Evolutionary conservation across 2,329 filamentous ascomycete species (phyloP), one percentile per base, ranked within the genome.

Genomic region (Pseudogymnoascus sp.): DNA sequence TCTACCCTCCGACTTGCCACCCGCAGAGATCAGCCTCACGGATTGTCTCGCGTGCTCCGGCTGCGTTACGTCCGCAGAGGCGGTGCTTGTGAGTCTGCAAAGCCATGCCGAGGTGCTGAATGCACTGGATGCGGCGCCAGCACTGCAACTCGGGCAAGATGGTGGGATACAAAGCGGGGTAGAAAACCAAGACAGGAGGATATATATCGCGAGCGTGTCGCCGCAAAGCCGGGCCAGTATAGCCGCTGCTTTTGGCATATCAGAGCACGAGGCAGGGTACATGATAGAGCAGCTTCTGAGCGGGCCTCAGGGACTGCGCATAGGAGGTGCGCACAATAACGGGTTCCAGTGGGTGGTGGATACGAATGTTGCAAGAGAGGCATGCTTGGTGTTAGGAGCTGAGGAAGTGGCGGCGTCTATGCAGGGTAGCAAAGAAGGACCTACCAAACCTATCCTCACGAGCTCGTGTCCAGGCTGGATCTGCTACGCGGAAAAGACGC

Each of bases 401-500:
- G 85, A 91, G 38, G 90, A 95, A 73, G 86, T 89, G 7, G 76
- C 85, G 76, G 50, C 75, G 74, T 61, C 70, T 73, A 63, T 70
- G 62, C 16, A 59, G 29, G 64, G 68, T 47, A 67, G 26, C 62
- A 62, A 66, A n/a, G 59, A 64, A 35, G 64, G 64, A 14, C 68
- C 74, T 4, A 67, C 71, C 21, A 79, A 79, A 65, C 90, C 91
- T 0, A 86, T 93, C 31, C 81, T 99, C 47, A 91, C 93, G 7
- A 93, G 93, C 3, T 91, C 91, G 19, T 99, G 95, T 74, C 95
- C 95, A 0, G 95, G 95, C 6, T 99, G 96, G 93, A 93, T 99
- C 63, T 99, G 95, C 77, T 99, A 99, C 72, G 93, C 93, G 26
- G 95, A 99, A 75, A 97, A 99, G 78, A 97, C 93, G 63, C 95